Percentiles rank a stretch among this genome's conserved stretches.
Evolutionary conservation across 768 basidiomycete species (phyloP).

Genomic region (Calocybe indica): DNA sequence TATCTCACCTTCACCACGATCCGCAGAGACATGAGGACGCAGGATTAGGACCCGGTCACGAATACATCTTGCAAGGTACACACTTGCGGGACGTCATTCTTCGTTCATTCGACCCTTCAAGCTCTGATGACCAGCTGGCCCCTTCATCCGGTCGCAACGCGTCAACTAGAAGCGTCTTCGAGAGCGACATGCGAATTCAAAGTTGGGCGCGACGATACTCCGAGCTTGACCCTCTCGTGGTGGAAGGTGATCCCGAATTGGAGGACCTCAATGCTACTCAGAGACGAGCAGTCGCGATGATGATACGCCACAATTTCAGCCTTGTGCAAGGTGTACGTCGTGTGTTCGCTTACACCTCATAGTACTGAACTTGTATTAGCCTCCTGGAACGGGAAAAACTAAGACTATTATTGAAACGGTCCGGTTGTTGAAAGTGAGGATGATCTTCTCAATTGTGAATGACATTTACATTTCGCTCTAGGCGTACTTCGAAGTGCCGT

Average conservation of each 20-base stretch:
- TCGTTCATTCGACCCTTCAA: conserved; percentile 39
- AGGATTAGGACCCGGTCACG: conserved; percentile 23
- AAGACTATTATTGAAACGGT: conserved; percentile 86
- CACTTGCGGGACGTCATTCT: conserved; percentile 67
- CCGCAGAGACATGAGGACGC: conserved; percentile 33
- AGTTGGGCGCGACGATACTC: conserved; percentile 79
- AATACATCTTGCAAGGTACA: conserved; percentile 65
- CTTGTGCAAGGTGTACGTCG: conserved; percentile 79
- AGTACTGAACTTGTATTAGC: conserved; percentile 34
- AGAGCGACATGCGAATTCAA: conserved; percentile 66
- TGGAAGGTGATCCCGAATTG: conserved; percentile 77
- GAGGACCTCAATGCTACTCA: conserved; percentile 69
- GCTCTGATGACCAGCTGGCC: conserved; percentile 24
- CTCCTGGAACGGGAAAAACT: conserved; percentile 92
- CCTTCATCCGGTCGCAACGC: conserved; percentile 29
- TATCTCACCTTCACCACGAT: conserved; percentile 51
- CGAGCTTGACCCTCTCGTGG: conserved; percentile 45
- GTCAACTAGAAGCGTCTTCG: conserved; percentile 43
- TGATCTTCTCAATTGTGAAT: neutral
- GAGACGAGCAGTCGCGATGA: conserved; percentile 74
- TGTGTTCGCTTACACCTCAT: neutral
- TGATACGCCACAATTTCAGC: conserved; percentile 75
- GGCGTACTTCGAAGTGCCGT: conserved; percentile 74
- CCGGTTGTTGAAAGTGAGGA: conserved; percentile 64
- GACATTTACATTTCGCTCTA: conserved; percentile 19